Base-by-base conservation (phyloP, 495 filamentous ascomycete species). In the Penicillium ucsense region DNA sequence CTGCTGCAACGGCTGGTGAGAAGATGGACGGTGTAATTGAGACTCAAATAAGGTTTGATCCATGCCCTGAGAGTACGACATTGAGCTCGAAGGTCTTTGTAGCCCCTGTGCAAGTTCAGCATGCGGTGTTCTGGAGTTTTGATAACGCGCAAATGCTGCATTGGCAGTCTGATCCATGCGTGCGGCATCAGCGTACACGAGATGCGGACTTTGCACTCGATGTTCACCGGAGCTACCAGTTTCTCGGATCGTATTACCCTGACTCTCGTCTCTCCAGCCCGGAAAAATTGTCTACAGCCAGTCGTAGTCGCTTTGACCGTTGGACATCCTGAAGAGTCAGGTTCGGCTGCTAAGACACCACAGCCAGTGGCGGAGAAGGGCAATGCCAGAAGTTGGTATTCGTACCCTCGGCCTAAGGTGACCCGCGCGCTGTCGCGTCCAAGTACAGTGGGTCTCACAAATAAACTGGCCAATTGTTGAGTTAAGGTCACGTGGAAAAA, bases 131-230 rank as follows among this genome's bases (percentile, higher is more conserved):
- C 33, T 12, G 3, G 35, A 9, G n/a, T 36, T 12, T 11, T 38
- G 30, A 6, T 38, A 20, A 32, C 28, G 43, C 27, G 48, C n/a
- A 8, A 33, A 29, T 1, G 38, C 49, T 27, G 32, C 38, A 11
- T 50, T 11, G 6, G 46, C 46, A 11, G 36, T 40, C 27, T 35
- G 41, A 6, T 46, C 47, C 3, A 43, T 34, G 2, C 42, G 36
- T 29, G 35, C 50, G 30, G 50, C 54, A 41, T 50, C 44, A 9
- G 37, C 36, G 31, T 47, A 50, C 6, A 34, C 36, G 28, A 37
- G 50, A 36, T 46, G 47, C 43, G 43, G 38, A 4, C n/a, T 31
- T 29, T 36, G 32, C 1, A 31, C 31, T 1, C 27, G 28, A 11
- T 3, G 8, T 3, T 42, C 12, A 4, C 28, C 35, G 8, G 20